Evolutionary conservation across 2,329 filamentous ascomycete species (phyloP).

Genomic region (Fusarium chuoi): DNA sequence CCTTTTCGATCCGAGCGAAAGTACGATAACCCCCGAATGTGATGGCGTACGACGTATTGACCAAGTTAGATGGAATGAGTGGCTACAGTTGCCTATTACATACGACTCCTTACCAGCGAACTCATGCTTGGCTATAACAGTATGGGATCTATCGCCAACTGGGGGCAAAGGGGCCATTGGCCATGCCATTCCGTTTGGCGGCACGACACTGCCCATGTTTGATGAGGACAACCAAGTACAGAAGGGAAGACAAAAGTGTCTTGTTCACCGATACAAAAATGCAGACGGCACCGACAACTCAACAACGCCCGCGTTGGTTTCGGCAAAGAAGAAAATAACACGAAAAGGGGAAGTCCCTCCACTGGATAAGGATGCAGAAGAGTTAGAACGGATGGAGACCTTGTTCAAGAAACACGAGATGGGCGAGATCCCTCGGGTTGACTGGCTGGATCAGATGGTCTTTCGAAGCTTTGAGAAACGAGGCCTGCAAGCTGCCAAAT

Average conservation of each 20-base stretch:
- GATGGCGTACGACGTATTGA: constrained; percentile 13
- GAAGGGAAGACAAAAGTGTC: constrained; percentile 92
- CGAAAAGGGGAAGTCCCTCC: constrained; percentile 60
- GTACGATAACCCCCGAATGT: constrained; percentile 48
- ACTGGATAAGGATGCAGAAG: constrained; percentile 78
- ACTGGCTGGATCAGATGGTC: constrained; percentile 95
- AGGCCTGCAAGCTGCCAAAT: constrained; percentile 71
- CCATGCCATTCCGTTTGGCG: constrained; percentile 91
- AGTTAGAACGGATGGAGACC: constrained; percentile 88
- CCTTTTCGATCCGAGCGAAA: constrained; percentile 80
- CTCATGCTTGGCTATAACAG: constrained; percentile 87
- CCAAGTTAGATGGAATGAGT: constrained; percentile 84
- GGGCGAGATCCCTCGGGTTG: constrained; percentile 91
- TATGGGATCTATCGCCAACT: constrained; percentile 92
- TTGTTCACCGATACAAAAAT: constrained; percentile 80
- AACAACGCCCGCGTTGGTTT: constrained; percentile 76
- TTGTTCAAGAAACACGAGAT: constrained; percentile 98
- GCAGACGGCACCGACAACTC: constrained; percentile 88
- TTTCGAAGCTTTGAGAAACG: constrained; percentile 89
- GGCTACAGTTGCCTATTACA: constrained; percentile 86
- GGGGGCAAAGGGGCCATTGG: constrained; percentile 75
- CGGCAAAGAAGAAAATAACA: constrained; percentile 63
- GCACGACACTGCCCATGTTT: constrained; percentile 92
- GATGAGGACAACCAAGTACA: constrained; percentile 90
- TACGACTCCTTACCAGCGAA: constrained; percentile 85